Evolutionary conservation across 78 protist genomes (phyloP).

Genomic region (Planoprotostelium fungivorum): DNA sequence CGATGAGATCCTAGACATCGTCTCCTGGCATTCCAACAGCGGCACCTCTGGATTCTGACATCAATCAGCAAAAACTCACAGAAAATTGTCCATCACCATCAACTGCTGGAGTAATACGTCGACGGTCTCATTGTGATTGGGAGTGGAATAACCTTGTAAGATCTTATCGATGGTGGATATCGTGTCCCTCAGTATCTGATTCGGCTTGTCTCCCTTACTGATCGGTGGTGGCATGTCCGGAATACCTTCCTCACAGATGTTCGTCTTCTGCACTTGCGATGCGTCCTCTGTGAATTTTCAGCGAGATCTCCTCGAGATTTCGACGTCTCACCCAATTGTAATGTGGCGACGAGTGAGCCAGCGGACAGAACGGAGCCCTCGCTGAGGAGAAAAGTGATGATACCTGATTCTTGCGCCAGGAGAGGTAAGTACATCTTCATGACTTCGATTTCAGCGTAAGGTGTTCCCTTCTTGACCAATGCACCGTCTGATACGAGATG

Average conservation of each 20-base stretch:
- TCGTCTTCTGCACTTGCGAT: conserved; percentile 23
- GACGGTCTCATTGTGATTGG: background rate
- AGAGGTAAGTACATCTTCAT: conserved; percentile 96
- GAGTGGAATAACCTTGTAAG: conserved; percentile 42
- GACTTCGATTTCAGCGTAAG: conserved; percentile 89
- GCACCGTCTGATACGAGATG: conserved; percentile 80
- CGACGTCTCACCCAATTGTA: conserved; percentile 75
- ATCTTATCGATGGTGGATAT: conserved; percentile 6
- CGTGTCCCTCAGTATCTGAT: conserved; percentile 39
- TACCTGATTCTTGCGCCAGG: conserved; percentile 68
- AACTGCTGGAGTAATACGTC: conserved; percentile 26
- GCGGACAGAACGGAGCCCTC: conserved; percentile 80
- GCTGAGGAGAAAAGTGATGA: conserved; percentile 21
- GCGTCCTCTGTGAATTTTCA: conserved; percentile 5
- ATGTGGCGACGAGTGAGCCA: conserved; percentile 86
- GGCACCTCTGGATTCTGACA: conserved; percentile 37
- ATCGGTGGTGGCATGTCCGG: conserved; percentile 28
- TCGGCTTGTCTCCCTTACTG: conserved; percentile 46
- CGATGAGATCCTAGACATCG: conserved; percentile 38
- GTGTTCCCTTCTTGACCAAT: conserved; percentile 65
- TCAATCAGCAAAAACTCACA: background rate
- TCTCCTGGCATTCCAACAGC: conserved; percentile 50
- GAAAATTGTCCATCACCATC: background rate
- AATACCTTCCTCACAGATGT: background rate
- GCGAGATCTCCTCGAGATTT: background rate